A percentile compares a stretch with the other conserved stretches of the same genome.
Evolutionary conservation across 2,329 filamentous ascomycete species (phyloP).

Genomic region (Cladosporium phlei): DNA sequence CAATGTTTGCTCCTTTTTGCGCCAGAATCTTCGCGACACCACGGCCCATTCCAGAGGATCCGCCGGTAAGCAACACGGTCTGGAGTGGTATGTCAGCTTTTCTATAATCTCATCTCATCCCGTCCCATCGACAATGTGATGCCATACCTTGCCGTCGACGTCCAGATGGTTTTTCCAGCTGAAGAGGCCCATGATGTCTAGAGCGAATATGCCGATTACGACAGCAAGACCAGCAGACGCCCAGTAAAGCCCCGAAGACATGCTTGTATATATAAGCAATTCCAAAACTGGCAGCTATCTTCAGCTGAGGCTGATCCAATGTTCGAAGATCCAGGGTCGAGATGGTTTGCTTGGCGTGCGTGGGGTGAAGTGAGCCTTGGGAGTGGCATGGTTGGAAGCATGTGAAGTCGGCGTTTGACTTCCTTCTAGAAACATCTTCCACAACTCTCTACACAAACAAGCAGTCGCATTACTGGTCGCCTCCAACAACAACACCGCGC

Average conservation of each 20-base stretch:
- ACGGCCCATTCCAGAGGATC: constrained; percentile 87
- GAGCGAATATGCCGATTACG: constrained; percentile 35
- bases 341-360: too few species aligned
- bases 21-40: constrained; percentile 69
- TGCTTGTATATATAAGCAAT: too few species aligned
- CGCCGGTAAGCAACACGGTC: constrained; percentile 87
- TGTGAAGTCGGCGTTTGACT: too few species aligned
- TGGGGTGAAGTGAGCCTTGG: too few species aligned
- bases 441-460: too few species aligned
- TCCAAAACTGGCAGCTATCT: too few species aligned
- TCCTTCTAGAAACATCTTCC: too few species aligned
- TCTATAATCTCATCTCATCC: neutral
- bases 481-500: neutral
- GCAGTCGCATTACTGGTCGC: neutral
- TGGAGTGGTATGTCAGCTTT: constrained; percentile 34
- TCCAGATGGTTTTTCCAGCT: constrained; percentile 68
- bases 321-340: too few species aligned
- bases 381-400: too few species aligned
- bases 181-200: constrained; percentile 63
- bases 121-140: constrained; percentile 14
- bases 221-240: constrained; percentile 33
- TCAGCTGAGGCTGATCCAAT: too few species aligned
- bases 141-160: constrained; percentile 74
- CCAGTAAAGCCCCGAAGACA: constrained; percentile 36
- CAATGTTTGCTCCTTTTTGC: constrained; percentile 76